Evolutionary conservation across 768 basidiomycete genomes (phyloP), one percentile per base, ranked within the genome.

Genomic region (Mycena galericulata): DNA sequence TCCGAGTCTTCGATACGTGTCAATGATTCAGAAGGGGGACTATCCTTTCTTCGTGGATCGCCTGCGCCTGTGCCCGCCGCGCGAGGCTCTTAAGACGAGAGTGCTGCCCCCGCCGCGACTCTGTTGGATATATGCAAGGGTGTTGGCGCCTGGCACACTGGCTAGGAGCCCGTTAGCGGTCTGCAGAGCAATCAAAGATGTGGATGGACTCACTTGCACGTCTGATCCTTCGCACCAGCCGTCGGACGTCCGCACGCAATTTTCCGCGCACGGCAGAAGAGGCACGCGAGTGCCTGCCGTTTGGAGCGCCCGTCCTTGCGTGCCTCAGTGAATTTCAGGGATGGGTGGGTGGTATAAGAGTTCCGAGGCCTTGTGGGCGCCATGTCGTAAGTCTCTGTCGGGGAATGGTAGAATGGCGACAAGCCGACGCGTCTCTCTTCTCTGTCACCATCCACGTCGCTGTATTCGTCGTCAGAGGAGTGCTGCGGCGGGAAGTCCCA

Each of bases 71-170:
- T 14, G 18, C 22, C 26, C 38, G 36, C n/a, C 55, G 64, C 1
- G 64, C 56, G 36, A 66, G 56, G 49, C 65, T 60, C 57, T 66
- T 66, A 57, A 66, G 34, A 40, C 65, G 65, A 18, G 57, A 60
- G 32, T 66, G 65, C 32, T 66, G 65, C 7, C 65, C 65, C 7
- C 65, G 38, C 17, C 56, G 29, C 20, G 65, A 59, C 57, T 53
- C 65, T 17, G 38, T 54, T 1, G 65, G 65, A n/a, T 66, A 66
- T 0, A 45, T 50, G 15, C 65, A 66, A 2, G 32, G 17, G 30
- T 40, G 29, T 11, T 12, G 1, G 49, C 57, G 65, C 2, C 58
- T 57, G 1, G 24, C 26, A 20, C 65, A 67, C 14, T 67, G 65
- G 24, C 65, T 67, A 24, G 8, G 15, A 30, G 29, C 5, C 20